Conservation (phyloP, 2,329 filamentous ascomycete species). For the Ceratocystis papillata region DNA sequence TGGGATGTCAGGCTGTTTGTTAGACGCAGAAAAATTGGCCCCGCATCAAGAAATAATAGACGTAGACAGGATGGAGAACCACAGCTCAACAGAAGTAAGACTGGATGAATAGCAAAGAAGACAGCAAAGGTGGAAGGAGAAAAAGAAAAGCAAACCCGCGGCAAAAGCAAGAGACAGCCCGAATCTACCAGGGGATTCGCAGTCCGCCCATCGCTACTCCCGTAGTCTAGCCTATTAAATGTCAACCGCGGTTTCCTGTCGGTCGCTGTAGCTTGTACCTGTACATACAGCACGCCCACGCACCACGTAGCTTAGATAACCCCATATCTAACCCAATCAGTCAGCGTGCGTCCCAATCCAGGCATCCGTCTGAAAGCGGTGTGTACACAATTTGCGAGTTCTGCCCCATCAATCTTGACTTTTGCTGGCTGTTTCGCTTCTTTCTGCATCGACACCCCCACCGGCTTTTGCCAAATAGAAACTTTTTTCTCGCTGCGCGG, state of each 20-base stretch:
- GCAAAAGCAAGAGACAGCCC: too few species aligned
- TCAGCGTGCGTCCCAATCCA: background rate
- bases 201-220: background rate
- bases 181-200: too few species aligned
- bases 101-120: background rate
- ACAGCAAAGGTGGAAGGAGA: background rate
- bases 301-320: too few species aligned
- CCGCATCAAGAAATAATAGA: background rate
- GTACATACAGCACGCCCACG: background rate
- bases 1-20: background rate
- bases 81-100: background rate
- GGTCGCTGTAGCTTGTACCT: too few species aligned
- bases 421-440: background rate
- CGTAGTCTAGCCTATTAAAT: background rate
- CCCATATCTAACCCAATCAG: background rate
- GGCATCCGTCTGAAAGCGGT: slow-evolving; percentile 14
- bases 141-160: background rate
- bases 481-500: background rate
- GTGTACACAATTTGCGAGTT: background rate
- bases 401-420: slow-evolving; percentile 5
- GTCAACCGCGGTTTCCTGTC: too few species aligned
- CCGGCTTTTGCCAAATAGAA: slow-evolving; percentile 5
- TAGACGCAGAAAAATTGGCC: background rate
- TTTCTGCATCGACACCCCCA: slow-evolving; percentile 2
- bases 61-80: background rate